Conservation (phyloP, 345 rosid species). For the Acer campestre region DNA sequence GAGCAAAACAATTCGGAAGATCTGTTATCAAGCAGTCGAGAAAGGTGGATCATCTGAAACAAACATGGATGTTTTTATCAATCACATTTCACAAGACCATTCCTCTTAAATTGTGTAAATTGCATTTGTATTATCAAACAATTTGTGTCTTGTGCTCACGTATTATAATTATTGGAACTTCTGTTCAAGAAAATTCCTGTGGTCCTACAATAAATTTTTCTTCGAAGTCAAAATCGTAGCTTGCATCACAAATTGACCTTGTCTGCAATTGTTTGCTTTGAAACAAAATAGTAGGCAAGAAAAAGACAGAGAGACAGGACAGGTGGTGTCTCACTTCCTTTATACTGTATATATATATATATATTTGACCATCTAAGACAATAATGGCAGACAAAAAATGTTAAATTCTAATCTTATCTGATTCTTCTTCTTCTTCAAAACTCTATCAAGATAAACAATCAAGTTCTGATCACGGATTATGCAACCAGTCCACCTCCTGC, state of each 20-base stretch:
- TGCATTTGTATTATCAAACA: background rate
- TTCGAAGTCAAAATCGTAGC: background rate
- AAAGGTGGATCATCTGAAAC: conserved; percentile 23
- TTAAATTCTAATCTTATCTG: background rate
- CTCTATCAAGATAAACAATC: background rate
- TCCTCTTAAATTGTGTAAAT: background rate
- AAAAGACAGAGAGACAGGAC: background rate
- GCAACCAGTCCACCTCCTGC: background rate
- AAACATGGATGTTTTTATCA: conserved; percentile 19
- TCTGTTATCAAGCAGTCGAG: conserved; percentile 14
- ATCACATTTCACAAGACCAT: background rate
- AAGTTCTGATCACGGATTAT: conserved; percentile 14
- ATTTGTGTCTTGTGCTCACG: background rate
- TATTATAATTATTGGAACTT: background rate
- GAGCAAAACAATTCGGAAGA: conserved; percentile 8
- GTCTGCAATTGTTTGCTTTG: background rate
- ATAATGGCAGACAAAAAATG: background rate
- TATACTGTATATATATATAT: no score
- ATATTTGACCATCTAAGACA: no score
- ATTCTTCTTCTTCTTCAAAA: background rate
- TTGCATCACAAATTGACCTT: background rate
- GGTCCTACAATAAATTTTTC: no score
- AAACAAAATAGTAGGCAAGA: background rate
- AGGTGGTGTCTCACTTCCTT: background rate
- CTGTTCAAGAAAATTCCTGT: background rate